phyloP scores from a whole-genome alignment of 805 yeast species.

The Starmerella vitae region DNA sequence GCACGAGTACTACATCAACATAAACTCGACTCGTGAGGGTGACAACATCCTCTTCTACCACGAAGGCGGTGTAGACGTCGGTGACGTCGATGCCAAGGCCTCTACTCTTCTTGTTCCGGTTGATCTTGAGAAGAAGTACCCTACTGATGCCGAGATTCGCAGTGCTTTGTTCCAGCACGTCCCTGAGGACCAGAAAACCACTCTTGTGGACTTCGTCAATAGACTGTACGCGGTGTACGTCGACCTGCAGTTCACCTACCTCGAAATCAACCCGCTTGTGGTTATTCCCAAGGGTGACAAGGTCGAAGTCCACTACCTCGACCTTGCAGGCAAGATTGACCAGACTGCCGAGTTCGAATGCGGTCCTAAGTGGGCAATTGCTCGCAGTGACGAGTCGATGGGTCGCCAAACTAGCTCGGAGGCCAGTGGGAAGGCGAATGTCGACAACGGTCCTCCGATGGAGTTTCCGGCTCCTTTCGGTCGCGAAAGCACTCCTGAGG shows the following conservation, averaged over 20 bases:
- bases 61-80: constrained; percentile 38
- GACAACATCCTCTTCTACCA: constrained; percentile 37
- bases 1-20: constrained; percentile 36
- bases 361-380: constrained; percentile 38
- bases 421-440: constrained; percentile 18
- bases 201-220: constrained; percentile 34
- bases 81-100: constrained; percentile 37
- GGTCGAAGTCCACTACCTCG: constrained; percentile 35
- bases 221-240: constrained; percentile 36
- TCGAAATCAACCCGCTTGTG: constrained; percentile 36
- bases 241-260: constrained; percentile 35
- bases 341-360: constrained; percentile 39
- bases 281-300: constrained; percentile 31
- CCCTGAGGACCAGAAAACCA: constrained; percentile 31
- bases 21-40: constrained; percentile 36
- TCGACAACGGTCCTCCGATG: constrained; percentile 38
- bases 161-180: constrained; percentile 29
- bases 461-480: constrained; percentile 38
- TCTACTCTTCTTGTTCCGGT: constrained; percentile 33
- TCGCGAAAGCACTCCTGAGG: constrained; percentile 34
- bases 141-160: constrained; percentile 29
- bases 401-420: constrained; percentile 25
- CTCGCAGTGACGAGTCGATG: constrained; percentile 32
- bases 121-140: constrained; percentile 31
- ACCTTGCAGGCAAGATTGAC: constrained; percentile 36